These are phyloP conservation scores for Glycyrrhiza uralensis DNA, from an alignment of 306 rosid genomes.

Conservation along the genomic window DNA sequence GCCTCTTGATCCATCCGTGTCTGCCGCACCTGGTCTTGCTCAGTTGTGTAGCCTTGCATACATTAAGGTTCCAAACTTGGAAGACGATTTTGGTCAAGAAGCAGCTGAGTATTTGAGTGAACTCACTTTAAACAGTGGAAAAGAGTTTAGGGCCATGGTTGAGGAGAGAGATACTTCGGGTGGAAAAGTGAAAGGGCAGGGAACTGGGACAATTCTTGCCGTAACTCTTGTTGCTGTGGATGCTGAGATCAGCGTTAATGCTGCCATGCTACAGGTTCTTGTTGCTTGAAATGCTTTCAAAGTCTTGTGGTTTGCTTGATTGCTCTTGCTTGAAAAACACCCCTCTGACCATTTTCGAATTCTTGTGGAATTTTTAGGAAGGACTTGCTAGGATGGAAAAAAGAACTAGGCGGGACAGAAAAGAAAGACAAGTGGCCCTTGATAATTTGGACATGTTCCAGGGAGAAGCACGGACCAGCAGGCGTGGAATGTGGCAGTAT, in stretches of 20 bases:
- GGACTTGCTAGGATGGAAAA: conserved; percentile 82
- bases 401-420: conserved; percentile 63
- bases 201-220: conserved; percentile 65
- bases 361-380: conserved; percentile 61
- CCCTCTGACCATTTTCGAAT: too few relatives aligned
- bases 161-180: conserved; percentile 82
- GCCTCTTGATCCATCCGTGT: conserved; percentile 71
- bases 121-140: conserved; percentile 49
- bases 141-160: conserved; percentile 73
- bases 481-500: conserved; percentile 87
- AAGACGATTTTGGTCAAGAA: conserved; percentile 86
- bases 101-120: conserved; percentile 79
- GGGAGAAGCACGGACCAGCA: conserved; percentile 59
- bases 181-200: conserved; percentile 85
- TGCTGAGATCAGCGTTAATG: conserved; percentile 76
- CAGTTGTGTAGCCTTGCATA: conserved; percentile 85
- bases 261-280: conserved; percentile 80
- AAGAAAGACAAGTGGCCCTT: conserved; percentile 59
- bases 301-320: too few relatives aligned
- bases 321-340: too few relatives aligned
- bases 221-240: conserved; percentile 80
- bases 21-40: conserved; percentile 80
- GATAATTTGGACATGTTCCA: conserved; percentile 72
- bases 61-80: conserved; percentile 72
- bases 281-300: conserved; percentile 18